Conservation (phyloP, 73 alveolate species). For the Halteria grandinella region DNA sequence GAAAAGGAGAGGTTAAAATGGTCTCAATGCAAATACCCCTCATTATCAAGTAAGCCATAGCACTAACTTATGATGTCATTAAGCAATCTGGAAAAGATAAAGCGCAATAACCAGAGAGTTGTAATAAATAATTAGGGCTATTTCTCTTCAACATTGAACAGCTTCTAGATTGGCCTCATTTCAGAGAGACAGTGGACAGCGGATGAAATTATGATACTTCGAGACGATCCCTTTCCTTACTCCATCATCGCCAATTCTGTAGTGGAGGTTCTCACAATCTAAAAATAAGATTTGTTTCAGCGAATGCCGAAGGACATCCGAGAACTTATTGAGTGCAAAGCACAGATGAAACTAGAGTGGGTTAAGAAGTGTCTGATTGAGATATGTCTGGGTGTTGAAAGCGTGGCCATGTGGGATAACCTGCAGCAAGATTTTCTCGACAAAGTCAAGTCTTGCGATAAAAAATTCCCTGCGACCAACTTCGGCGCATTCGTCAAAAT, state of each 20-base stretch:
- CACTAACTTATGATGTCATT: neutral
- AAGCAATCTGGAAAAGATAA: conserved; percentile 4
- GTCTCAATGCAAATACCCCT: conserved; percentile 51
- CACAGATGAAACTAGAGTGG: conserved; percentile 47
- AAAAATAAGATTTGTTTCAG: conserved; percentile 29
- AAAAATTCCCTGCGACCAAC: conserved; percentile 59
- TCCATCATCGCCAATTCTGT: conserved; percentile 45
- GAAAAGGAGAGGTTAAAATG: conserved; percentile 45
- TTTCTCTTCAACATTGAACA: conserved; percentile 54
- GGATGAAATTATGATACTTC: conserved; percentile 59
- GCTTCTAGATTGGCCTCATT: conserved; percentile 59
- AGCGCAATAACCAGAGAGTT: conserved; percentile 17
- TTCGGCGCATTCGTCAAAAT: conserved; percentile 19
- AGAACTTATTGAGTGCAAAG: conserved; percentile 30
- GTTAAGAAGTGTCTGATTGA: conserved; percentile 54
- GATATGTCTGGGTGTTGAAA: conserved; percentile 59
- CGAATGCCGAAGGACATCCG: conserved; percentile 49
- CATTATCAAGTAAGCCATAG: conserved; percentile 16
- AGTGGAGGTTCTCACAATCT: conserved; percentile 53
- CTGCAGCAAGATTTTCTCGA: conserved; percentile 43
- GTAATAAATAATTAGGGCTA: conserved; percentile 64
- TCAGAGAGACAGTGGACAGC: conserved; percentile 71
- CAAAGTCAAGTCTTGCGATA: conserved; percentile 39
- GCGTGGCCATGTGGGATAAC: conserved; percentile 54
- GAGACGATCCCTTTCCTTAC: conserved; percentile 51